Base-by-base conservation (phyloP, 139 green algal genomes). In the Chlorokybus atmophyticus region DNA sequence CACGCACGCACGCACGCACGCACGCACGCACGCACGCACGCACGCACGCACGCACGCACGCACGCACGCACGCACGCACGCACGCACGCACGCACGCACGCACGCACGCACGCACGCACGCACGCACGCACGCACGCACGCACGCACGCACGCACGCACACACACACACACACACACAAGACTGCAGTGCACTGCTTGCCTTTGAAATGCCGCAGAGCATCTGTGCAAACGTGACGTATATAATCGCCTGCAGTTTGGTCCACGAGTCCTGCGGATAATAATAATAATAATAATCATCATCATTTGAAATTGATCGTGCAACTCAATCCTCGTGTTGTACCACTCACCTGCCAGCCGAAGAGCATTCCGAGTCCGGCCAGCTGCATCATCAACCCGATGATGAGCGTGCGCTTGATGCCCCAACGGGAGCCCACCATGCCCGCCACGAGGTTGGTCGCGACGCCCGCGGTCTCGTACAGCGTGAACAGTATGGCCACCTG, bases 151-250 rank as follows among this genome's bases (percentile, higher is more conserved):
- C 44, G 2, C 44, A 53, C 44, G 2, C 44, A 53, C 44, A 3
- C 44, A 53, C 47, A 53, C 47, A 53, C 47, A 53, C 47, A 53
- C 47, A 53, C 47, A 53, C 47, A 53, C 47, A 53, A n/a, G n/a
- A n/a, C n/a, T n/a, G n/a, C n/a, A n/a, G n/a, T n/a, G n/a, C n/a
- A n/a, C n/a, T n/a, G n/a, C n/a, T n/a, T n/a, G n/a, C n/a, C n/a
- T 93, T 93, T 27, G 85, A 83, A 1, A 91, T 59, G 30, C 85
- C 85, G 48, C 74, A 85, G 52, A 87, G 57, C 62, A 84, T 74
- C 68, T 92, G 83, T 1, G 75, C 65, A 21, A 72, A 61, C 0
- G 75, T 85, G 14, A 87, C 80, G 42, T 79, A 88, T 1, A 85
- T 17, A 44, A 90, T 88, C 25, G 73, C 75, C 51, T 59, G 21